Evolutionary conservation across 306 rosid genomes (phyloP).

Genomic region (Cucurbita maxima): DNA sequence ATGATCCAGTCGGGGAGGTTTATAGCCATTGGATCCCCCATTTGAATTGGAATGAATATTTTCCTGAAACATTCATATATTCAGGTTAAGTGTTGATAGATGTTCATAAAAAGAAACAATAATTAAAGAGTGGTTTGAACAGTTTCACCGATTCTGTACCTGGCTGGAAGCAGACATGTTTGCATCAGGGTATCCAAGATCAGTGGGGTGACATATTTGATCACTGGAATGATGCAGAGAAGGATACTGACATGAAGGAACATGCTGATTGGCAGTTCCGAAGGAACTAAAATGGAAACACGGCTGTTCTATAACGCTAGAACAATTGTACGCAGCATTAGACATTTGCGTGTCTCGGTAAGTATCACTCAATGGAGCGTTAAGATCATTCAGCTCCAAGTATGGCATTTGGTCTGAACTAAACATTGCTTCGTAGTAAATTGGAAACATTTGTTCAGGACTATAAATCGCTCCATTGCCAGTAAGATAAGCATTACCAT

Average conservation of each 20-base stretch:
- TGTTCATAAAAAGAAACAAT: not conserved
- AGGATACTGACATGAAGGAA: not conserved
- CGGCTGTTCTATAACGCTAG: not conserved
- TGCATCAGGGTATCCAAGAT: not conserved
- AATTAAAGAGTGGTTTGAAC: not conserved
- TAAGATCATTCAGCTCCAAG: conserved; percentile 53
- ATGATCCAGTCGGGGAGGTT: not conserved
- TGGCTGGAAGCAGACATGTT: not conserved
- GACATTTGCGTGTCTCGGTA: not conserved
- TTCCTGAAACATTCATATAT: not conserved
- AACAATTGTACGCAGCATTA: not conserved
- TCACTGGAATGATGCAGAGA: not conserved
- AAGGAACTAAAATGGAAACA: not conserved
- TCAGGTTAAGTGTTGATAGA: not conserved
- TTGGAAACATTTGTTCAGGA: conserved; percentile 6
- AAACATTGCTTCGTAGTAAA: not conserved
- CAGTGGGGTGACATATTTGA: not conserved
- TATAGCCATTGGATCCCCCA: not conserved
- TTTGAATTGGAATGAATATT: not conserved
- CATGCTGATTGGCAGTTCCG: not conserved
- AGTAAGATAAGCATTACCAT: conserved; percentile 17
- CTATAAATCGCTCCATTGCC: not conserved
- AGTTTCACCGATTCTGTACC: not conserved
- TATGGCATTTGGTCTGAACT: conserved; percentile 12
- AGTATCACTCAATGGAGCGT: conserved; percentile 9